These are phyloP conservation scores for Leptodontidium sp. DNA, from an alignment of 2,329 filamentous ascomycete genomes.

Conservation along the genomic window DNA sequence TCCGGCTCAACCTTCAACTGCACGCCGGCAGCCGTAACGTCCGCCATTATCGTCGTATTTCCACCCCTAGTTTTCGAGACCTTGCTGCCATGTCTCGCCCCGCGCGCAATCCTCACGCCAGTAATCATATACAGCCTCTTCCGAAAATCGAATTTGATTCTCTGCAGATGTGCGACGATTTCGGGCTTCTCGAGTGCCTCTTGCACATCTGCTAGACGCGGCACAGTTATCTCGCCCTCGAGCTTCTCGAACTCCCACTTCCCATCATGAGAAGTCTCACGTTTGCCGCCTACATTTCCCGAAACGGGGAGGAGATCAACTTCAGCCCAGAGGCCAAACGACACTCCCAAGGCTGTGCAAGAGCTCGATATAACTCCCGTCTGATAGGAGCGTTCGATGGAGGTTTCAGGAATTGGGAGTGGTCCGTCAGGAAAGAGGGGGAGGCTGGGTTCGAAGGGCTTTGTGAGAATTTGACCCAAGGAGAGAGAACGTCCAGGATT, in stretches of 20 bases:
- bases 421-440: neutral
- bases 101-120: conserved; percentile 6
- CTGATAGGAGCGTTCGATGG: neutral
- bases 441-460: neutral
- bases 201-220: neutral
- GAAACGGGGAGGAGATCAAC: conserved; percentile 3
- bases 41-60: neutral
- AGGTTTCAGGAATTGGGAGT: neutral
- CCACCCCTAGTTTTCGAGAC: neutral
- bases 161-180: neutral
- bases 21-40: neutral
- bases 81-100: neutral
- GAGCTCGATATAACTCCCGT: neutral
- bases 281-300: neutral
- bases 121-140: conserved; percentile 10
- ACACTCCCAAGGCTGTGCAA: neutral
- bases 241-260: neutral
- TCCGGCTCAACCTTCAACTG: neutral
- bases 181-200: neutral
- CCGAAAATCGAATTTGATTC: neutral
- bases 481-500: neutral
- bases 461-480: neutral
- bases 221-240: neutral
- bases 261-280: neutral
- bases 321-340: neutral